Base-by-base conservation (phyloP, 2,329 filamentous ascomycete species). In the Pyrenochaeta sp. region DNA sequence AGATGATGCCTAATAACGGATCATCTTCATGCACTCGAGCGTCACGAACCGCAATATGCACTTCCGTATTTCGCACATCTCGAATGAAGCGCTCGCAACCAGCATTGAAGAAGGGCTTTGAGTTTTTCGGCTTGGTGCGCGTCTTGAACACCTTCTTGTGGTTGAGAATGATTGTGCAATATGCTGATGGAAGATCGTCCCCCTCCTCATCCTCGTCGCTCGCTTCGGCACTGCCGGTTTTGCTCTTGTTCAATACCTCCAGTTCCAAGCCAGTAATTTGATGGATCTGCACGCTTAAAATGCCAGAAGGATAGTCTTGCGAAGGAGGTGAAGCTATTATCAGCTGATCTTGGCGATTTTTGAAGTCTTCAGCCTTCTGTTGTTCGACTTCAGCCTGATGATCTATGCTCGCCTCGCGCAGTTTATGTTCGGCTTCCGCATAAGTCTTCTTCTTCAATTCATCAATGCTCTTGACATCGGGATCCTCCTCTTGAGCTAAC, bases 31-130 rank as follows among this genome's bases (percentile, higher is more conserved):
- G 81, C 15, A 88, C 76, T 4, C 87, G 78, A 14, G 82, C 76
- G 61, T 90, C 88, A 8, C 86, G 80, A 2, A 89, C 85, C 1
- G 80, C 77, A 20, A 91, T 72, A 52, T 88, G 85, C 21, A 90
- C 75, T 63, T 90, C 86, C 1, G 84, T 80, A 9, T 78, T 82
- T 11, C 75, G 76, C 80, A 86, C 89, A 62, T 90, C 84, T 9
- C 82, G 76, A 26, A 90, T 78, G 51, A 89, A 89, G 4, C 85
- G 80, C 65, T 91, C 88, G 2, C 83, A 88, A 5, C 85, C 85
- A 3, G 88, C 87, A 53, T 90, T 90, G 76, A 88, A 90, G 68
- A 90, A 90, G 0, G 88, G 88, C 58, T 89, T 89, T 0, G 84
- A 80, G 50, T 89, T 90, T 72, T 89, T 89, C 1, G 88, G 87